Evolutionary conservation across 2,329 filamentous ascomycete species (phyloP), one percentile per base, ranked within the genome.

Genomic region (Aspergillus unguis): DNA sequence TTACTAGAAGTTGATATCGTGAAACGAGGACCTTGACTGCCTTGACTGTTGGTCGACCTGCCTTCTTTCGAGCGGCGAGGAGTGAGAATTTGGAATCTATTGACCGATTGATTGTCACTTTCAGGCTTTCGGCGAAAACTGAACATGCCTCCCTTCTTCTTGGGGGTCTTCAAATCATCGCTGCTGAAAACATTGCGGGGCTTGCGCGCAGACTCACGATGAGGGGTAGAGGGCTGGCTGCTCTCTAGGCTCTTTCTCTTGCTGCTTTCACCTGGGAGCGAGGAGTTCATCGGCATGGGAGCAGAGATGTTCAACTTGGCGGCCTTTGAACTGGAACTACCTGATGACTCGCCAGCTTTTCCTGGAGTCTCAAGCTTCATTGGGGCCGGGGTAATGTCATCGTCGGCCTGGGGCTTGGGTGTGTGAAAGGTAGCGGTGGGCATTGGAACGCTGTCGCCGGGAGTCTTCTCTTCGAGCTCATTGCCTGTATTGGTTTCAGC

Each of bases 121-220:
- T 52, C 46, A 45, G 43, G 42, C 9, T 44, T 43, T 8, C 53
- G 55, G 36, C 40, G 53, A 43, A 57, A 52, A 32, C 44, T 51
- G 28, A 55, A 57, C 33, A 57, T 46, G 35, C 55, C 36, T 23
- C 55, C 41, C n/a, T 50, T 52, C 11, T 53, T 57, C 26, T 48
- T 38, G 31, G 50, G 44, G 28, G 46, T 48, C 40, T 57, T 55
- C 6, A 43, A 25, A 10, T 48, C 35, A n/a, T 56, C 44, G 23
- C 31, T 38, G 26, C 27, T 40, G 7, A 45, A 36, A 44, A 50
- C 35, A 42, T 38, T 36, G 26, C 32, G 35, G 31, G 44, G 41
- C 41, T 48, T 50, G 29, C 27, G 48, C n/a, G 44, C 47, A 27
- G 47, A 53, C 44, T 53, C 54, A 45, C 51, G 50, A 27, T 48